Percentiles rank a stretch among this genome's conserved stretches.
These are phyloP conservation scores for Hansenula sp. DNA, from an alignment of 1,139 yeast genomes.

Conservation along the genomic window DNA sequence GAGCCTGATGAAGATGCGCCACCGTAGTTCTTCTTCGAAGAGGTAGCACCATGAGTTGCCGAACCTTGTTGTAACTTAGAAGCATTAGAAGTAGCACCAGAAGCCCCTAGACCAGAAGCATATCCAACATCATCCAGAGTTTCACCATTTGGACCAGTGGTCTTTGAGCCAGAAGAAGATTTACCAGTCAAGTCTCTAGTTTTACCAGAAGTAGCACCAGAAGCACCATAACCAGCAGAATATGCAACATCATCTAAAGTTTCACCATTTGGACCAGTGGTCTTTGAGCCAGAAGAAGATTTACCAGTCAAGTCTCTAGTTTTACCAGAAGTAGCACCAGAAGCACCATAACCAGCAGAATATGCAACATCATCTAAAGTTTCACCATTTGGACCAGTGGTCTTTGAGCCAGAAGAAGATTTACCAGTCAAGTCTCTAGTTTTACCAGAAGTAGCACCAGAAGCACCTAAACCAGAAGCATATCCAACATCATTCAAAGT, in stretches of 20 bases:
- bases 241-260: conserved; percentile 3
- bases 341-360: neutral
- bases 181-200: no score
- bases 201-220: conserved; percentile 12
- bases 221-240: conserved; percentile 13
- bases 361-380: neutral
- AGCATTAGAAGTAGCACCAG: conserved; percentile 1
- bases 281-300: neutral
- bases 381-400: neutral
- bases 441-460: neutral
- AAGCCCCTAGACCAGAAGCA: conserved; percentile 2
- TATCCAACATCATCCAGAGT: neutral
- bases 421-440: neutral
- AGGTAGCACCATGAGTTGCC: neutral
- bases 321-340: neutral
- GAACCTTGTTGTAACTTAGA: neutral
- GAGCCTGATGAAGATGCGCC: neutral
- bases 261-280: conserved; percentile 2
- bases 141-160: conserved; percentile 1
- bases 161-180: neutral
- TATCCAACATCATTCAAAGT: neutral
- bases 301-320: neutral
- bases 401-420: neutral
- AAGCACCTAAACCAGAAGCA: neutral
- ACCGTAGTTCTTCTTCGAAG: neutral